phyloP scores from a whole-genome alignment of 2,329 filamentous ascomycete genomes.

The Epichloe sibirici region DNA sequence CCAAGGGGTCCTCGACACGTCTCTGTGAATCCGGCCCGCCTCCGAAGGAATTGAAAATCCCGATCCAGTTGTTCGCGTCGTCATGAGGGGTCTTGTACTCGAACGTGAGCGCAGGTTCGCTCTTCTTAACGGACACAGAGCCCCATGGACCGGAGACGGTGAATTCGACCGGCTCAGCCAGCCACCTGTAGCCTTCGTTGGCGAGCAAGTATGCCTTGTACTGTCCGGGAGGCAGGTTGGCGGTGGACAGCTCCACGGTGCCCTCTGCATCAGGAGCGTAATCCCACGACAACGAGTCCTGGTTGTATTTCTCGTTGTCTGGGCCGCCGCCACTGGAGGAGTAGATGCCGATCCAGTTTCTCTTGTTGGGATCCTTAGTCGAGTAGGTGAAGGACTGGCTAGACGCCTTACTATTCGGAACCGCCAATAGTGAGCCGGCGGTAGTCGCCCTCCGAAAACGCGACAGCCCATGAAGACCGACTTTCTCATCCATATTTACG shows the following conservation, averaged over 20 bases:
- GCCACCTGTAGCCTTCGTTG: slow-evolving; percentile 20
- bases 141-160: slow-evolving; percentile 10
- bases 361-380: slow-evolving; percentile 12
- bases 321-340: slow-evolving; percentile 18
- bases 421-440: not conserved
- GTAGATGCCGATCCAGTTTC: slow-evolving; percentile 28
- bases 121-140: slow-evolving; percentile 4
- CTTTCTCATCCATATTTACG: not conserved
- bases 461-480: not conserved
- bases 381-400: slow-evolving; percentile 16
- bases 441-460: not conserved
- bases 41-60: slow-evolving; percentile 20
- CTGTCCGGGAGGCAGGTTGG: slow-evolving; percentile 14
- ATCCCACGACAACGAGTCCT: slow-evolving; percentile 19
- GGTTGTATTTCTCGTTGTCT: slow-evolving; percentile 15
- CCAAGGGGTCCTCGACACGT: slow-evolving; percentile 16
- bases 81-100: slow-evolving; percentile 19
- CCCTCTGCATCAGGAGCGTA: slow-evolving; percentile 18
- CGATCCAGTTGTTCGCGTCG: slow-evolving; percentile 25
- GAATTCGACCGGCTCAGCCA: slow-evolving; percentile 20
- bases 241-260: slow-evolving; percentile 12
- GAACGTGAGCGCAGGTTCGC: slow-evolving; percentile 19
- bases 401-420: not conserved
- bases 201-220: slow-evolving; percentile 25
- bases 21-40: slow-evolving; percentile 22